phyloP scores from a whole-genome alignment of 768 basidiomycete genomes.

The Sarcodon aspratus region DNA sequence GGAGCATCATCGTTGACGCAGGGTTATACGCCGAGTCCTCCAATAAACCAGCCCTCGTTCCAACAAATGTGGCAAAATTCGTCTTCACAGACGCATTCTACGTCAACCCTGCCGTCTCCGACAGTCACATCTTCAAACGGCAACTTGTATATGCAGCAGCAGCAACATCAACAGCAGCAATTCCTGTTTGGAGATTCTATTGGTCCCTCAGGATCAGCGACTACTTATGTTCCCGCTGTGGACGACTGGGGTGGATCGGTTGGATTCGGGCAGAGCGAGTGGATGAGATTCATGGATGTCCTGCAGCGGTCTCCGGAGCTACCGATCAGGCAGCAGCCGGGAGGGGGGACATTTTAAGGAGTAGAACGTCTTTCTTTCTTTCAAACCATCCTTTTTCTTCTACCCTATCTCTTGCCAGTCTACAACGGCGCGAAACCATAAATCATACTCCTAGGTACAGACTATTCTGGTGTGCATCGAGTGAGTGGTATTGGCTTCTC shows the following conservation, averaged over 20 bases:
- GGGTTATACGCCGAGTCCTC: not conserved
- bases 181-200: not conserved
- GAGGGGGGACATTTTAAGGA: no score
- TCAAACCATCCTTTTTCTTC: no score
- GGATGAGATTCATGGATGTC: conserved; percentile 55
- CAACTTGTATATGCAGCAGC: not conserved
- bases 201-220: not conserved
- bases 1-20: no score
- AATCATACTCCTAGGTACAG: no score
- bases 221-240: not conserved
- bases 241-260: conserved; percentile 59
- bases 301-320: conserved; percentile 31
- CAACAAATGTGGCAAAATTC: not conserved
- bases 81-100: conserved; percentile 8
- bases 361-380: no score
- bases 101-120: conserved; percentile 7
- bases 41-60: not conserved
- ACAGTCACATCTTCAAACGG: not conserved
- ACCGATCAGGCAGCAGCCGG: no score
- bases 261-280: conserved; percentile 69
- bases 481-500: no score
- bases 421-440: no score
- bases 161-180: no score
- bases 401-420: no score
- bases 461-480: no score